Conservation (phyloP, 2,329 filamentous ascomycete genomes). For the Zymoseptoria passerinii region DNA sequence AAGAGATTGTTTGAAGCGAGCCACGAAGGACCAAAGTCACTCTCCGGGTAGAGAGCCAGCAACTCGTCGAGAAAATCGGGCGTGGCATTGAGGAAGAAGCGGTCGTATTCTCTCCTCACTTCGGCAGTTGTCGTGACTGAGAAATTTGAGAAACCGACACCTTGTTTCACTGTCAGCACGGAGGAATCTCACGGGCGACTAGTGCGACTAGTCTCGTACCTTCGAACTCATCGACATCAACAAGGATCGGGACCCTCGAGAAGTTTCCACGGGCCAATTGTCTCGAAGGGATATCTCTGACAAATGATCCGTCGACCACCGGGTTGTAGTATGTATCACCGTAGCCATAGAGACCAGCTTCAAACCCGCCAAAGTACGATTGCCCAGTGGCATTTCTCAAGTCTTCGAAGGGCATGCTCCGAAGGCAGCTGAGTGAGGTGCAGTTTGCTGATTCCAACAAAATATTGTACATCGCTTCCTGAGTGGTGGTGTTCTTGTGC, state of each 20-base stretch:
- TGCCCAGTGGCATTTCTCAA: neutral
- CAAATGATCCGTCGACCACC: neutral
- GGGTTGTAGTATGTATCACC: neutral
- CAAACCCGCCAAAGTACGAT: neutral
- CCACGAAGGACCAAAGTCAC: neutral
- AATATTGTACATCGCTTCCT: neutral
- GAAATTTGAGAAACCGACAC: neutral
- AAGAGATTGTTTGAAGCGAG: neutral
- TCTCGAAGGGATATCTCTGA: neutral
- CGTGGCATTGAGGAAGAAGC: neutral
- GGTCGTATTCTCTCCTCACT: neutral
- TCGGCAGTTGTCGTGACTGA: neutral
- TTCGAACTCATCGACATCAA: neutral
- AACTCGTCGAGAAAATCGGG: neutral
- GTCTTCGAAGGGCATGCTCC: neutral
- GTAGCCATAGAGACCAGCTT: neutral
- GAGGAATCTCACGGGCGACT: neutral
- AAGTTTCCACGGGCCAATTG: neutral
- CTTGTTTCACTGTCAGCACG: neutral
- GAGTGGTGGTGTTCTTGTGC: neutral
- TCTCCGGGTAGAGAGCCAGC: neutral
- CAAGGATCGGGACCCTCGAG: neutral
- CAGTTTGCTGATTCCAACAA: neutral
- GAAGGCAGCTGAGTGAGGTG: slow-evolving; percentile 1
- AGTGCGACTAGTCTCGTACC: neutral